Conservation (phyloP, 345 rosid genomes). For the Citropsis articulata region DNA sequence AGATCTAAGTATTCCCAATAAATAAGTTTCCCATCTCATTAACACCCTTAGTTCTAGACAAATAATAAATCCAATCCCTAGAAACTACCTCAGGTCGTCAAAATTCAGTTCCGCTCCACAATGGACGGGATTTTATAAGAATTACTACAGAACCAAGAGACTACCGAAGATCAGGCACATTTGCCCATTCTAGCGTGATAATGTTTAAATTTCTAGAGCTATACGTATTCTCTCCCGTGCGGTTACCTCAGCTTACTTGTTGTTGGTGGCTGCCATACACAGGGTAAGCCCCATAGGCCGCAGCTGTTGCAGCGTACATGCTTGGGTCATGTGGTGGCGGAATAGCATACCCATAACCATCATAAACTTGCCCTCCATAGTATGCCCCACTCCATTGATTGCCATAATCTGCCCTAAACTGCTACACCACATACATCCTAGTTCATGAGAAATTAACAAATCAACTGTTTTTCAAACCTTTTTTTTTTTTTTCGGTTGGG, state of each 20-base stretch:
- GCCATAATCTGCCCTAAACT: conserved; percentile 69
- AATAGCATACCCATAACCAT: conserved; percentile 78
- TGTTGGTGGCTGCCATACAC: conserved; percentile 80
- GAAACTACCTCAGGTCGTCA: conserved; percentile 43
- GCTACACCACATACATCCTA: conserved; percentile 20
- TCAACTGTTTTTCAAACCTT: too few species aligned
- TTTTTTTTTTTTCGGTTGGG: too few species aligned
- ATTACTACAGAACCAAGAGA: conserved; percentile 35
- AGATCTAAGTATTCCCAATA: conserved; percentile 25
- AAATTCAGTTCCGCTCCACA: conserved; percentile 65
- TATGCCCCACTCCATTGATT: conserved; percentile 81
- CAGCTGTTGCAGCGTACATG: conserved; percentile 60
- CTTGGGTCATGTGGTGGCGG: conserved; percentile 74
- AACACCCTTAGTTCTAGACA: conserved; percentile 21
- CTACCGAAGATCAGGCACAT: conserved; percentile 19
- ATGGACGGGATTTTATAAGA: conserved; percentile 39
- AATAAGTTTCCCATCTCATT: conserved; percentile 15
- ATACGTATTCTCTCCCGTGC: neutral
- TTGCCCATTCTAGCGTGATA: conserved; percentile 27
- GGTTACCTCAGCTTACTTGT: conserved; percentile 77
- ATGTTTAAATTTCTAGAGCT: conserved; percentile 24
- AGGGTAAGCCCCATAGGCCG: conserved; percentile 74
- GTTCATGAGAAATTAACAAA: neutral
- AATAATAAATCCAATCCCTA: conserved; percentile 42
- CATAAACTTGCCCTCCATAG: conserved; percentile 73